Evolutionary conservation across 352 stramenopile species (phyloP).

Genomic region (Phytophthora pisi): DNA sequence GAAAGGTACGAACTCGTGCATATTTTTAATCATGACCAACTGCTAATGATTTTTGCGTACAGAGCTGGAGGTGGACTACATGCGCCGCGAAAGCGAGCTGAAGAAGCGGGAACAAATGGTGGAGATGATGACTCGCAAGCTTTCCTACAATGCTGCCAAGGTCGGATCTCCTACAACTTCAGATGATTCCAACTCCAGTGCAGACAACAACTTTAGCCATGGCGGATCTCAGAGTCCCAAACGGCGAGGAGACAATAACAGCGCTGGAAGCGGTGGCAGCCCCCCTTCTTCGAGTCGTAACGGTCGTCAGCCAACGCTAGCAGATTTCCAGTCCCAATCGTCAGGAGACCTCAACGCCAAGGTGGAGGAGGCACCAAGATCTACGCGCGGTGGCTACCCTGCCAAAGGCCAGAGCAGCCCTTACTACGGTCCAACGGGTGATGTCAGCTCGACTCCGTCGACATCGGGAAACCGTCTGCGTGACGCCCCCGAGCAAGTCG

Average conservation of each 20-base stretch:
- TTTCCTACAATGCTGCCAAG: slow-evolving; percentile 68
- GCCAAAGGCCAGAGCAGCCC: slow-evolving; percentile 48
- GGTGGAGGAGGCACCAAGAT: slow-evolving; percentile 42
- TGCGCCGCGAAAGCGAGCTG: slow-evolving; percentile 77
- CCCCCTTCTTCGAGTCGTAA: slow-evolving; percentile 31
- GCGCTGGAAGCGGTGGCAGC: slow-evolving; percentile 35
- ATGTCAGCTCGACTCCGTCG: slow-evolving; percentile 40
- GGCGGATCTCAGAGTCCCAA: slow-evolving; percentile 39
- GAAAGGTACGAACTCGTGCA: slow-evolving; percentile 49
- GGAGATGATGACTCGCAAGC: slow-evolving; percentile 82
- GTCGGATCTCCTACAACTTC: slow-evolving; percentile 73
- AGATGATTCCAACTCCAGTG: slow-evolving; percentile 77
- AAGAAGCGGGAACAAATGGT: slow-evolving; percentile 89
- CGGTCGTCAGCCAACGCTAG: slow-evolving; percentile 28
- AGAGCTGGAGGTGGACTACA: slow-evolving; percentile 84
- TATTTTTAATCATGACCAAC: background rate
- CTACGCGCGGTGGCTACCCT: slow-evolving; percentile 41
- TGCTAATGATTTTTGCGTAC: slow-evolving; percentile 1
- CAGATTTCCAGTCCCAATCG: slow-evolving; percentile 54
- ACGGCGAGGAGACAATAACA: slow-evolving; percentile 46
- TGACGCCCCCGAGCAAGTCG: slow-evolving; percentile 53
- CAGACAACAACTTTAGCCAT: slow-evolving; percentile 74
- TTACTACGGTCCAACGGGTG: slow-evolving; percentile 42
- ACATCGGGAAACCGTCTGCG: slow-evolving; percentile 33
- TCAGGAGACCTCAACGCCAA: slow-evolving; percentile 46